Conservation (phyloP, 2,329 filamentous ascomycete genomes). For the Arthrobotrys pseudoclavata region DNA sequence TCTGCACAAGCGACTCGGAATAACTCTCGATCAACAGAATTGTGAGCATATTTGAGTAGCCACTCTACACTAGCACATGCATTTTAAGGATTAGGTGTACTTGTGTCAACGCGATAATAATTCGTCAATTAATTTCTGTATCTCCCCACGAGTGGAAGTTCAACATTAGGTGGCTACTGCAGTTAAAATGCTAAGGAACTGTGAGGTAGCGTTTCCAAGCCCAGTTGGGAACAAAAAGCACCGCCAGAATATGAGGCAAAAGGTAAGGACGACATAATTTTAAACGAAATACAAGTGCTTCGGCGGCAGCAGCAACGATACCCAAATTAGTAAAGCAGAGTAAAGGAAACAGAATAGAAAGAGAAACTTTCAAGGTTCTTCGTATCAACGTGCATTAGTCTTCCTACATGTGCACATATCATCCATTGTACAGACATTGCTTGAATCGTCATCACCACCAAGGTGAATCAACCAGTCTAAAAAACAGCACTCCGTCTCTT, state of each 20-base stretch:
- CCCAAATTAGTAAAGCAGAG: not conserved
- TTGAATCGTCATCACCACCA: not conserved
- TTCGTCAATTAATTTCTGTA: constrained; percentile 3
- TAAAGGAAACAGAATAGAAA: not conserved
- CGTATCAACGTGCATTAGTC: not conserved
- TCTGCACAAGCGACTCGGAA: constrained; percentile 22
- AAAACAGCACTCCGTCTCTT: constrained; percentile 83
- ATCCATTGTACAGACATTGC: not conserved
- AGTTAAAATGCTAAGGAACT: not conserved
- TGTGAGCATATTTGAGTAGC: not conserved
- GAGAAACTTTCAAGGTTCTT: not conserved
- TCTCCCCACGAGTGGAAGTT: not conserved
- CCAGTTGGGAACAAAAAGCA: constrained; percentile 11
- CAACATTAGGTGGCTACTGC: not conserved
- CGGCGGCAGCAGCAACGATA: not conserved
- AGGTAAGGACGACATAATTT: not conserved
- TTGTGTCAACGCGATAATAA: not conserved
- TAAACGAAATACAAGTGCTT: constrained; percentile 7
- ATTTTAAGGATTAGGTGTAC: no score
- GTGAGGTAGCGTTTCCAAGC: constrained; percentile 9
- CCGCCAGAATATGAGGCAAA: not conserved
- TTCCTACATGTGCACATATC: not conserved
- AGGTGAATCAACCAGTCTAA: constrained; percentile 65
- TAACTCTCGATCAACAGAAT: constrained; percentile 25
- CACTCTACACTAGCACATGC: not conserved